Percentiles rank a stretch among this genome's conserved stretches.
These are phyloP conservation scores for Helminthosporium solani DNA, from an alignment of 2,329 filamentous ascomycete species.

Conservation along the genomic window DNA sequence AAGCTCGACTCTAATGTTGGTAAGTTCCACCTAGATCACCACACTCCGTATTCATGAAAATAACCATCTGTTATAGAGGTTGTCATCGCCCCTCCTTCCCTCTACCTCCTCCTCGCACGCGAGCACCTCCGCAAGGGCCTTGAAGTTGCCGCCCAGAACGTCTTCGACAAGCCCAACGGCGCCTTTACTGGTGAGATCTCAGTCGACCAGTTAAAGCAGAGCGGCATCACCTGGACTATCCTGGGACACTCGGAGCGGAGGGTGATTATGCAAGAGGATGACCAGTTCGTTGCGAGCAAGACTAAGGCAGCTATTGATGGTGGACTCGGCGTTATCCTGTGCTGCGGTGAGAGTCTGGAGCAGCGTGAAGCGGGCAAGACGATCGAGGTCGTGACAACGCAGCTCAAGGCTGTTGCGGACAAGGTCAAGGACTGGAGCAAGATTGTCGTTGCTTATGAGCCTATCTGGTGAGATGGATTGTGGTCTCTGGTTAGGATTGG, in stretches of 20 bases:
- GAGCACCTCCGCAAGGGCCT: slow-evolving; percentile 73
- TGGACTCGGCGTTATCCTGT: slow-evolving; percentile 89
- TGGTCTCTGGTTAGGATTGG: neutral
- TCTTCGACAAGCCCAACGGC: slow-evolving; percentile 94
- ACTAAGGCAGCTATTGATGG: slow-evolving; percentile 88
- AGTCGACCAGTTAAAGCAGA: slow-evolving; percentile 86
- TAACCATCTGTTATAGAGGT: slow-evolving; percentile 63
- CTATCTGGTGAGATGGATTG: slow-evolving; percentile 74
- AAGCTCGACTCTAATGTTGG: slow-evolving; percentile 74
- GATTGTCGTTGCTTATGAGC: slow-evolving; percentile 97
- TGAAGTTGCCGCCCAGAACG: slow-evolving; percentile 92
- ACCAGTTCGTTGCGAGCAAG: slow-evolving; percentile 84
- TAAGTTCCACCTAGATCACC: slow-evolving; percentile 49
- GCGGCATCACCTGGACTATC: slow-evolving; percentile 83
- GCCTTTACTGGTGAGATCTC: slow-evolving; percentile 98
- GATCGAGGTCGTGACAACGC: slow-evolving; percentile 78
- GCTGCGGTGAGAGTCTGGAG: slow-evolving; percentile 94
- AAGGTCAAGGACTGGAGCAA: slow-evolving; percentile 85
- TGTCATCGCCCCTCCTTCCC: slow-evolving; percentile 84
- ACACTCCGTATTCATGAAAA: neutral
- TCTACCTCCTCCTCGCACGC: slow-evolving; percentile 87
- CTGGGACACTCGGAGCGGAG: slow-evolving; percentile 95
- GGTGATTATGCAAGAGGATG: slow-evolving; percentile 82
- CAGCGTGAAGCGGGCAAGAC: slow-evolving; percentile 85
- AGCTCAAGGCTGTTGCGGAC: slow-evolving; percentile 80